phyloP scores from a whole-genome alignment of 192 early-diverging fungal genomes.

The Backusella tuberculispora region DNA sequence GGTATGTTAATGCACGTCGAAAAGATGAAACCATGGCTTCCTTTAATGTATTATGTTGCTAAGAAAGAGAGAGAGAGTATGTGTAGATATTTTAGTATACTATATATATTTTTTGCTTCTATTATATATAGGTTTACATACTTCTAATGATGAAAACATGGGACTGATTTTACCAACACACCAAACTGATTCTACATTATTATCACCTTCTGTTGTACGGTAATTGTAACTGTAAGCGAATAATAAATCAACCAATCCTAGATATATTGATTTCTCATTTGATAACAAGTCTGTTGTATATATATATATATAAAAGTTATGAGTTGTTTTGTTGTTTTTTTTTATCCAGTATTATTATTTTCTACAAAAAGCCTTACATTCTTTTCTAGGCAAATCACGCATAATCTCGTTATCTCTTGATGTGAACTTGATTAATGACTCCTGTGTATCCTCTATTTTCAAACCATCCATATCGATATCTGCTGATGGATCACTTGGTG shows the following conservation, averaged over 20 bases:
- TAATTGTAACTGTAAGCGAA: constrained; percentile 92
- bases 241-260: constrained; percentile 88
- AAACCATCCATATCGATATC: constrained; percentile 35
- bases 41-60: constrained; percentile 66
- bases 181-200: constrained; percentile 90
- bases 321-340: background rate
- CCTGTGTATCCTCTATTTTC: constrained; percentile 29
- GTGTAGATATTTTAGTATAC: background rate
- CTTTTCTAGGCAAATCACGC: constrained; percentile 76
- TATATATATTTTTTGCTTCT: background rate
- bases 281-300: constrained; percentile 60
- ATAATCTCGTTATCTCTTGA: constrained; percentile 73
- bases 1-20: constrained; percentile 86
- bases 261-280: constrained; percentile 70
- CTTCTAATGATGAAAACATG: constrained; percentile 80
- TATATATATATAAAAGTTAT: constrained; percentile 2
- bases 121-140: constrained; percentile 24
- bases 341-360: background rate
- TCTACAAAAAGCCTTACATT: constrained; percentile 55
- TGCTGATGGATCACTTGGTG: background rate
- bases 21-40: constrained; percentile 66
- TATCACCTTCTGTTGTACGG: constrained; percentile 82
- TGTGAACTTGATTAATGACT: constrained; percentile 57
- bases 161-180: constrained; percentile 84
- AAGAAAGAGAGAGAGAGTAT: background rate